Percentiles rank a stretch among this genome's conserved stretches.
Conservation (phyloP, 352 stramenopile species). For the Phytopythium vexans region DNA sequence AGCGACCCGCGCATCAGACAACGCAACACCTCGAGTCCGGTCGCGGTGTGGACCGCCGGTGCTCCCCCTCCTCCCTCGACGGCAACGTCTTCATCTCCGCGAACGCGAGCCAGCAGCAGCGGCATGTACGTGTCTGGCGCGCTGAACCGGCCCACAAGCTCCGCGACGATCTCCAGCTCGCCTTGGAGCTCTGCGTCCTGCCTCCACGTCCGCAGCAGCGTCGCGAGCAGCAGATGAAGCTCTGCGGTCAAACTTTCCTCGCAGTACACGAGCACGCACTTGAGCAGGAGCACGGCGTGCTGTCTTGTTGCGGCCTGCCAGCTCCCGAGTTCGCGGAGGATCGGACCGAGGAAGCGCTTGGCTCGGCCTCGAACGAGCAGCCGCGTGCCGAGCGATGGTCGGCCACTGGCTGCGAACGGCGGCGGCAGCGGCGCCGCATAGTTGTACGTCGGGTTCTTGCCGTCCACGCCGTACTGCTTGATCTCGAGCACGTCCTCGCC, state of each 20-base stretch:
- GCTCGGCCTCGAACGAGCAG: conserved; percentile 90
- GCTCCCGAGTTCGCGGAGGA: conserved; percentile 90
- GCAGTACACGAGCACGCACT: conserved; percentile 89
- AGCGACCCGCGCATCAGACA: conserved; percentile 56
- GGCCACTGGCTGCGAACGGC: conserved; percentile 56
- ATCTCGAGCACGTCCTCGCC: conserved; percentile 89
- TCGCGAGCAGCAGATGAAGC: conserved; percentile 67
- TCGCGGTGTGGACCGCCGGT: conserved; percentile 15
- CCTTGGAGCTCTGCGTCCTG: conserved; percentile 19
- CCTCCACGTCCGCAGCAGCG: conserved; percentile 36
- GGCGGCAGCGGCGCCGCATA: conserved; percentile 72
- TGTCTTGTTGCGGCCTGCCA: conserved; percentile 86
- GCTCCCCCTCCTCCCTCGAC: conserved; percentile 13
- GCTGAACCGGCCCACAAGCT: conserved; percentile 62
- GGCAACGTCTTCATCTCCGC: conserved; percentile 44
- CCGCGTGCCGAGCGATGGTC: conserved; percentile 88
- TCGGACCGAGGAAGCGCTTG: conserved; percentile 84
- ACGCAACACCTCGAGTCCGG: conserved; percentile 45
- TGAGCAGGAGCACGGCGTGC: conserved; percentile 86
- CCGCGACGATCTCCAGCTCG: conserved; percentile 32
- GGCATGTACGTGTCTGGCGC: conserved; percentile 62
- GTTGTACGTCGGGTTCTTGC: conserved; percentile 83
- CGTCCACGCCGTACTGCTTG: conserved; percentile 94
- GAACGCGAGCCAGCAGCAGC: conserved; percentile 56
- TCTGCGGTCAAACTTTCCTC: conserved; percentile 94